Conservation (phyloP, 2,329 filamentous ascomycete genomes). For the Keithomyces neogunnii region DNA sequence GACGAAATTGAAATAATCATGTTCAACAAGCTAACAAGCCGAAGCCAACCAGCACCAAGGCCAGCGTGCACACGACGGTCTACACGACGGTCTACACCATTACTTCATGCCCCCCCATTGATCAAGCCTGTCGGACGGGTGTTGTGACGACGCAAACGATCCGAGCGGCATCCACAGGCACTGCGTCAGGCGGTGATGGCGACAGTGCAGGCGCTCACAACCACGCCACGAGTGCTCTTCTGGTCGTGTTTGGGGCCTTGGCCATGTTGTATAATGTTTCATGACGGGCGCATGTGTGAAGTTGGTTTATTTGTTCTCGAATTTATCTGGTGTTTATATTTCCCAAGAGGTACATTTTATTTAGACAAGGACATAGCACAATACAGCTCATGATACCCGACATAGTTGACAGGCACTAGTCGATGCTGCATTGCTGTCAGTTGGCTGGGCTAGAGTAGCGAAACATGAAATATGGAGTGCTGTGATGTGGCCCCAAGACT, state of each 20-base stretch:
- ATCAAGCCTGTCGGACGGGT: slow-evolving; percentile 13
- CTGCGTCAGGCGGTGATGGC: slow-evolving; percentile 1
- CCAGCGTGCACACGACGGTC: slow-evolving; percentile 7
- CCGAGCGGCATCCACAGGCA: slow-evolving; percentile 3
- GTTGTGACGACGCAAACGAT: slow-evolving; percentile 14
- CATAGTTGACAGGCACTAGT: background rate
- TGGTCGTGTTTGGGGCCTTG: slow-evolving; percentile 1
- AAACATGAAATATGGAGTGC: no score
- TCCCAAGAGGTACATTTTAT: background rate
- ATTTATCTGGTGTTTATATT: background rate
- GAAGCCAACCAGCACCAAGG: slow-evolving; percentile 7
- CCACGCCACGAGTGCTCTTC: background rate
- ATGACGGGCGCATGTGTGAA: background rate
- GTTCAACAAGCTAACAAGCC: background rate
- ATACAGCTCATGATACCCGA: slow-evolving; percentile 3
- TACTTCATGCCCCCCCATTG: slow-evolving; percentile 16
- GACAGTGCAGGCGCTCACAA: slow-evolving; percentile 8
- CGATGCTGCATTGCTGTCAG: background rate
- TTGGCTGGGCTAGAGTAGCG: no score
- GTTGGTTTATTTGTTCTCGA: background rate
- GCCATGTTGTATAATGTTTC: slow-evolving; percentile 4
- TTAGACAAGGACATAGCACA: background rate
- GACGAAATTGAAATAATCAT: background rate
- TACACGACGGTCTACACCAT: slow-evolving; percentile 18
- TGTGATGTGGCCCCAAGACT: no score